Base-by-base conservation (phyloP, 495 filamentous ascomycete species). In the Xylaria grammica region DNA sequence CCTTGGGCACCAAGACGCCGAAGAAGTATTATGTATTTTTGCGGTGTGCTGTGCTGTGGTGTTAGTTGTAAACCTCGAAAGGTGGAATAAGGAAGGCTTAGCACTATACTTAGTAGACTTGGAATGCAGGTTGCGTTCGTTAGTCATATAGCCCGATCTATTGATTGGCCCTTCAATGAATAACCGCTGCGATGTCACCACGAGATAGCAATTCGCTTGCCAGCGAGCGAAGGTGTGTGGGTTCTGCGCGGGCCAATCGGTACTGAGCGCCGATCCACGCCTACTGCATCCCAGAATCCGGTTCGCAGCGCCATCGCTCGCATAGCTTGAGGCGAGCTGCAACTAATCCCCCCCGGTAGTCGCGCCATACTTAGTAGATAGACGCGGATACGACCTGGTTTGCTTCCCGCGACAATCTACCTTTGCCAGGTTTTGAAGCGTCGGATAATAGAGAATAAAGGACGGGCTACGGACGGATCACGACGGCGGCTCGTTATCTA, bases 361-460 rank as follows among this genome's bases (percentile, higher is more conserved):
- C 26, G n/a, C n/a, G n/a, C n/a, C n/a, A n/a, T n/a, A 1, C 22
- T 48, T 15, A 59, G 46, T 32, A 36, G 49, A 27, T 13, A 49
- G 56, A 32, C 57, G 27, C 42, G 57, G 32, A 36, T 26, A 26
- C 19, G 42, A 36, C 44, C 57, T 34, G 42, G 57, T 49, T 60
- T 46, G 40, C 42, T 38, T 4, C 29, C 3, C 34, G n/a, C 26
- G 2, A 5, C 13, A 24, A 49, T 60, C 27, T 60, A 49, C 24
- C 44, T 49, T 60, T 49, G 42, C 57, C 44, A 60, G 57, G 57
- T 60, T 60, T 60, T 46, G 57, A 36, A 34, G 55, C 27, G 32
- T 22, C 57, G 57, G 44, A 10, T 50, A 59, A 59, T 48, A 32
- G 27, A 45, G 4, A 1, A 32, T 30, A 48, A 24, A 59, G 11